Conservation (phyloP, 2,329 filamentous ascomycete genomes). For the Penicillium hordei region DNA sequence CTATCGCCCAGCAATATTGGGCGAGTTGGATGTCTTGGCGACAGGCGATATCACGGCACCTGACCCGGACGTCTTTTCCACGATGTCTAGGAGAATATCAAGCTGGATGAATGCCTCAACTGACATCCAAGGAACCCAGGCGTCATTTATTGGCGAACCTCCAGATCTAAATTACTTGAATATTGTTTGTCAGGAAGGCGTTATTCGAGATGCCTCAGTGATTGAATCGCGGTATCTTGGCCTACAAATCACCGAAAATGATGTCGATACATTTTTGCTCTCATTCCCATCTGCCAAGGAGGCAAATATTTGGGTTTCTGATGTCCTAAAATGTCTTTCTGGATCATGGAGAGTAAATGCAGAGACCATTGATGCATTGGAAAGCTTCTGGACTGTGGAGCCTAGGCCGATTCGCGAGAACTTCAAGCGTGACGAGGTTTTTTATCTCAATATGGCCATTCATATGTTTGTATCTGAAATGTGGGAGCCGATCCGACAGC, state of each 20-base stretch:
- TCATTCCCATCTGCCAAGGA: conserved; percentile 4
- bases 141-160: neutral
- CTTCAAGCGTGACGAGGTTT: neutral
- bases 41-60: conserved; percentile 4
- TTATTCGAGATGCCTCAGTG: conserved; percentile 8
- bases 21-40: conserved; percentile 7
- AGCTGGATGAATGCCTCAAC: neutral
- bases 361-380: neutral
- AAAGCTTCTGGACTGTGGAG: conserved; percentile 1
- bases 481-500: conserved; percentile 9
- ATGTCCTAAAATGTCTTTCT: neutral
- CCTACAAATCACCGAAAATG: conserved; percentile 5
- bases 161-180: conserved; percentile 2
- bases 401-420: neutral
- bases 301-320: neutral
- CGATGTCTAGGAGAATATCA: neutral
- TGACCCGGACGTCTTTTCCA: conserved; percentile 3
- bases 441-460: conserved; percentile 6
- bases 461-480: conserved; percentile 6
- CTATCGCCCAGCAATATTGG: conserved; percentile 29
- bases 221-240: conserved; percentile 9
- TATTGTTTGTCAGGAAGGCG: conserved; percentile 2
- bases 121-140: neutral
- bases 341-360: neutral
- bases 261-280: conserved; percentile 11